Percentiles rank a stretch among this genome's conserved stretches.
Conservation (phyloP, 495 filamentous ascomycete genomes). For the Aspergillus egyptiacus region DNA sequence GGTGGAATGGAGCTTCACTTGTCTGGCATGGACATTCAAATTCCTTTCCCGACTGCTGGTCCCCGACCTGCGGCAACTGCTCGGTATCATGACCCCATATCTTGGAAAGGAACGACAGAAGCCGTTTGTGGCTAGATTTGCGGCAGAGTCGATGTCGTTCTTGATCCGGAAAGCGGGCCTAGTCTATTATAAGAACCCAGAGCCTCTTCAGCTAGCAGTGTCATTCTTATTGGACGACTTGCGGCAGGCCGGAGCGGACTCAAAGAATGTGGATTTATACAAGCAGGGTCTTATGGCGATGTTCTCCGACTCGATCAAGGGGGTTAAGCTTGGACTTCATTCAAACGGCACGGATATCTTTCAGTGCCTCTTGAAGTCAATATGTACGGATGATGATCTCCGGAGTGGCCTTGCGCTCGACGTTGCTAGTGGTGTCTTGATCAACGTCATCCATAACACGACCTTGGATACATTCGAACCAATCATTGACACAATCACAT, state of each 20-base stretch:
- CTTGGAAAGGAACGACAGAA: slow-evolving; percentile 79
- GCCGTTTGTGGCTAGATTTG: slow-evolving; percentile 78
- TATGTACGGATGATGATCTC: slow-evolving; percentile 46
- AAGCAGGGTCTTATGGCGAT: slow-evolving; percentile 84
- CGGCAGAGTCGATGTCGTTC: slow-evolving; percentile 92
- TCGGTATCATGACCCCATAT: slow-evolving; percentile 74
- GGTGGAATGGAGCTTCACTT: slow-evolving; percentile 94
- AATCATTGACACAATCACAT: slow-evolving; percentile 52
- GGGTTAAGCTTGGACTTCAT: slow-evolving; percentile 71
- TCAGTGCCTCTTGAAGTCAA: slow-evolving; percentile 49
- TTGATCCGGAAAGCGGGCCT: slow-evolving; percentile 81
- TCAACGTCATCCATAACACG: slow-evolving; percentile 76
- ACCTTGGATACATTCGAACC: slow-evolving; percentile 58
- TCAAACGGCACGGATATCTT: slow-evolving; percentile 72
- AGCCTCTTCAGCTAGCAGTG: slow-evolving; percentile 61
- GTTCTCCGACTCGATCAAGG: slow-evolving; percentile 82
- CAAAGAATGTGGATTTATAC: slow-evolving; percentile 51
- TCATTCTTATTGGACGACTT: slow-evolving; percentile 65
- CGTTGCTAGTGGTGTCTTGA: slow-evolving; percentile 66
- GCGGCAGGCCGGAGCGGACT: slow-evolving; percentile 42
- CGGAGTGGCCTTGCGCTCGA: slow-evolving; percentile 46
- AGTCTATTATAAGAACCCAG: slow-evolving; percentile 61
- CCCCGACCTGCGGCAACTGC: slow-evolving; percentile 76
- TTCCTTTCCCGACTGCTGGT: slow-evolving; percentile 83
- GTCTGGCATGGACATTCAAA: slow-evolving; percentile 93